Conservation (phyloP, 192 early-diverging fungal genomes). For the Coemansia sp. region DNA sequence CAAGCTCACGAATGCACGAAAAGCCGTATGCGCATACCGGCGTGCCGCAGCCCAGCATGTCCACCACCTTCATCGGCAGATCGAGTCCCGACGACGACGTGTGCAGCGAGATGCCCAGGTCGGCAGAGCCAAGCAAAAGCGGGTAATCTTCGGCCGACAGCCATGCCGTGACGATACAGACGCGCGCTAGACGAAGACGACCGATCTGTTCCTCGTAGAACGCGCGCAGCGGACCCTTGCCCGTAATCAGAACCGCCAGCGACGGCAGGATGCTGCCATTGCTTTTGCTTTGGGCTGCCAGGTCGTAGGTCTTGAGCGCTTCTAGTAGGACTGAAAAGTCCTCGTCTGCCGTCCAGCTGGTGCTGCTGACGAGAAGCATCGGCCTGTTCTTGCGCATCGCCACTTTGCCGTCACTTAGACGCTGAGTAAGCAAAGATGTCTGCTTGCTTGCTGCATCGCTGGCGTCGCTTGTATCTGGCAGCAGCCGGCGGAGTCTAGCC, state of each 20-base stretch:
- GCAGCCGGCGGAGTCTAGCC: conserved; percentile 5
- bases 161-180: conserved; percentile 78
- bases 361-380: conserved; percentile 81
- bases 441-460: neutral
- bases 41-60: conserved; percentile 96
- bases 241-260: conserved; percentile 86
- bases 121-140: conserved; percentile 82
- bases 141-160: conserved; percentile 82
- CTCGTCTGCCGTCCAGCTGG: conserved; percentile 96
- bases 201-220: conserved; percentile 68
- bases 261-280: conserved; percentile 47
- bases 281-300: conserved; percentile 15
- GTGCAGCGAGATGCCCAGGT: conserved; percentile 92
- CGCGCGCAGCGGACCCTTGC: conserved; percentile 80
- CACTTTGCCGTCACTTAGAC: conserved; percentile 16
- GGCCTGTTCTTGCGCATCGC: conserved; percentile 59
- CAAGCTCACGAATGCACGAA: conserved; percentile 69
- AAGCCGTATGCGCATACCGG: conserved; percentile 81
- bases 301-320: conserved; percentile 63
- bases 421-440: conserved; percentile 26
- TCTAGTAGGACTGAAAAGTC: conserved; percentile 84
- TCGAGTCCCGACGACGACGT: conserved; percentile 94
- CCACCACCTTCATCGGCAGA: conserved; percentile 97
- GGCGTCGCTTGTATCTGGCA: neutral
- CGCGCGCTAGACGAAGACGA: conserved; percentile 53